Percentiles rank a stretch among this genome's conserved stretches.
Conservation (phyloP, 2,329 filamentous ascomycete genomes). For the Sporothrix variecibatus region DNA sequence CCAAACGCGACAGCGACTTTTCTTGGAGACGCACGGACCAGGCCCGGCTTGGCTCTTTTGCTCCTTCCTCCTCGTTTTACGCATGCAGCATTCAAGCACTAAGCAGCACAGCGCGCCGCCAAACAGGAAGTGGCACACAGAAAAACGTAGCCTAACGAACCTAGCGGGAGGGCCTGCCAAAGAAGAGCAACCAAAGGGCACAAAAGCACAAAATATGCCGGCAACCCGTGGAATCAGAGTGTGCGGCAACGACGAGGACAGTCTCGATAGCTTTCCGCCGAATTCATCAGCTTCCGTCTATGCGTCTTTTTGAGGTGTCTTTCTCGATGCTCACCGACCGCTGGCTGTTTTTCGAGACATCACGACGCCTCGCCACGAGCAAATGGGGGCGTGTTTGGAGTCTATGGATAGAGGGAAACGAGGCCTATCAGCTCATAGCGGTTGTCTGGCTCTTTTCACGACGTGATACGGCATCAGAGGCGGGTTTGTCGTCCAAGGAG, state of each 20-base stretch:
- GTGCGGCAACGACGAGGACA: not conserved
- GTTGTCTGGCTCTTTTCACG: not conserved
- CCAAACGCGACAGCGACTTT: not conserved
- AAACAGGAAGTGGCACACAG: slow-evolving; percentile 11
- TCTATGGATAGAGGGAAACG: slow-evolving; percentile 23
- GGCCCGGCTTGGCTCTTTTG: slow-evolving; percentile 8
- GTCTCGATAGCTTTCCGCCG: not conserved
- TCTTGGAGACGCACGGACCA: slow-evolving; percentile 26
- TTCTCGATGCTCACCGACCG: not conserved
- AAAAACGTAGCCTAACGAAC: slow-evolving; percentile 9
- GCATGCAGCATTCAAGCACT: not conserved
- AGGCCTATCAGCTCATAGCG: not conserved
- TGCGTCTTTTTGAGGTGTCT: not conserved
- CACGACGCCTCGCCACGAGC: not conserved
- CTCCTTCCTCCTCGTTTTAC: not conserved
- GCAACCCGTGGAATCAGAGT: not conserved
- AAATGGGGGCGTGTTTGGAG: slow-evolving; percentile 23
- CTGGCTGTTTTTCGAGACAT: not conserved
- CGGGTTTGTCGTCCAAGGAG: not conserved
- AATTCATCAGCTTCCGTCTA: not conserved
- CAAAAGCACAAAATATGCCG: not conserved
- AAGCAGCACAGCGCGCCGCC: not conserved
- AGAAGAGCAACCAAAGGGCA: not conserved
- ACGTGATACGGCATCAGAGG: not conserved
- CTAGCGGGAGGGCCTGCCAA: not conserved